Conservation (phyloP, 2,329 filamentous ascomycete genomes). For the Aspergillus cejpii region DNA sequence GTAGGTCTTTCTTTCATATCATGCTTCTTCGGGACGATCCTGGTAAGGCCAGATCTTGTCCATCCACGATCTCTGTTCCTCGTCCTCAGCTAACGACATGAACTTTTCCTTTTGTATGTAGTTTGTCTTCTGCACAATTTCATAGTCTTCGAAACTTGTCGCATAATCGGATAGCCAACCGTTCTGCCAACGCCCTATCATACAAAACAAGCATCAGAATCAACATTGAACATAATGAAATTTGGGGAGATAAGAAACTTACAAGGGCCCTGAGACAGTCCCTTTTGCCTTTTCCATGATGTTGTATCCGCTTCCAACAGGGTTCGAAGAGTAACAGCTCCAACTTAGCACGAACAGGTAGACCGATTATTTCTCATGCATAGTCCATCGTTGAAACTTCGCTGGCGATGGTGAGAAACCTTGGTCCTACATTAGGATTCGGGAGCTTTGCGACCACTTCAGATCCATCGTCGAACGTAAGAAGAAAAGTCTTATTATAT, state of each 20-base stretch:
- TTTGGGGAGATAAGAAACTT: background rate
- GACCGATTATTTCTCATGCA: no score
- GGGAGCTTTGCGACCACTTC: no score
- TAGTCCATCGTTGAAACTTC: no score
- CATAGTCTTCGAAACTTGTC: slow-evolving; percentile 1
- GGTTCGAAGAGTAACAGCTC: background rate
- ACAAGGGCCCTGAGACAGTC: background rate
- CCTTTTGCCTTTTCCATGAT: background rate
- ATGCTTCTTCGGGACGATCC: background rate
- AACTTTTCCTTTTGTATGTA: background rate
- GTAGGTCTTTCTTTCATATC: no score
- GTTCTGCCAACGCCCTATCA: background rate
- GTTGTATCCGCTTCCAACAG: background rate
- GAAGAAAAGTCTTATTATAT: no score
- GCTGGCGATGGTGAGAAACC: no score
- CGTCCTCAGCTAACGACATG: slow-evolving; percentile 1
- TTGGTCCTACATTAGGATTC: no score
- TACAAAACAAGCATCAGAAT: background rate
- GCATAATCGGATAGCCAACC: background rate
- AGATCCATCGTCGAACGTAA: no score
- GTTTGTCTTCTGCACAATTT: background rate
- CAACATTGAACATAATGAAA: background rate
- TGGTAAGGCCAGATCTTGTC: slow-evolving; percentile 8
- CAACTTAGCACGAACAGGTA: no score
- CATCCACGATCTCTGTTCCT: slow-evolving; percentile 2